Evolutionary conservation across 1,139 yeast species (phyloP), one percentile per base, ranked within the genome.

Genomic region (Pichia sp.): DNA sequence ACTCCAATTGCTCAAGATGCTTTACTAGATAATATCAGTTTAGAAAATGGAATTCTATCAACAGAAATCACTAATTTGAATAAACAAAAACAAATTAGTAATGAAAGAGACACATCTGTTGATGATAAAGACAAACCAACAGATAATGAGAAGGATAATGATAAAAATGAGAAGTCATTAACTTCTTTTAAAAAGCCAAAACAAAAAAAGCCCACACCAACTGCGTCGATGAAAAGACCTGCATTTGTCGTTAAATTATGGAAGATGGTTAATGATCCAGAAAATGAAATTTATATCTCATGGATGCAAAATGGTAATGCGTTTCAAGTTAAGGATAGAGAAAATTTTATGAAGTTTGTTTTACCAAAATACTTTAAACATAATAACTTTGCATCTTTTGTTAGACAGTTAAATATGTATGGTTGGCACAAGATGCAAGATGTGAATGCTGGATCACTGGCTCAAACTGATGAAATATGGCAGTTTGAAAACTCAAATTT

Each of bases 401-500:
- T 91, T 13, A 76, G 98, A 44, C 98, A 91, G 60, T 71, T 91
- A 57, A 91, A 91, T 63, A 91, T 91, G 95, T 91, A 91, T 59
- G 98, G 97, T 29, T 91, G 95, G 88, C 97, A 91, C 64, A 91
- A 91, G 64, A 91, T 91, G 7, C 93, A 78, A 60, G 95, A 82
- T 61, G 76, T 80, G 40, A 79, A 65, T 37, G 71, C 76, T 22
- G 91, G 91, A 1, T 74, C 85, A 3, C 64, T 83, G 63, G 69
- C 69, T 43, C 68, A 69, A 43, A 65, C 64, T 26, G 80, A 74
- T 38, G 88, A 80, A 50, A 60, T 65, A n/a, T 80, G 85, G 84
- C 88, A 83, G 60, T 86, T 86, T 64, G 81, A 81, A 56, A 83
- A 85, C 49, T 88, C 91, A n/a, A 72, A 80, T 57, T 88, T 88